Conservation (phyloP, 352 stramenopile genomes). For the Globisporangium solare region DNA sequence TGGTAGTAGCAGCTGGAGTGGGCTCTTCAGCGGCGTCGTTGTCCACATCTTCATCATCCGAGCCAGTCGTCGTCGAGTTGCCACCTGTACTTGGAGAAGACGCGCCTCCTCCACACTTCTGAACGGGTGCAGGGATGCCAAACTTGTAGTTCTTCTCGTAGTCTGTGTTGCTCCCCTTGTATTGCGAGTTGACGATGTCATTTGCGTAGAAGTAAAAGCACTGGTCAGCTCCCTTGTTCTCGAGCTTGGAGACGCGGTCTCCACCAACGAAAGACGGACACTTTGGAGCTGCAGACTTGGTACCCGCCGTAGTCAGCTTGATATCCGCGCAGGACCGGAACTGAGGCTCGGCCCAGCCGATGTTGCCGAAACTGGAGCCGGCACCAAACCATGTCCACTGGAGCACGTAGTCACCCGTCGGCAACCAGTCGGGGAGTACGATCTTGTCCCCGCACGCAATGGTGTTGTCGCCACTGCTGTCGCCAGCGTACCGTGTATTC, state of each 20-base stretch:
- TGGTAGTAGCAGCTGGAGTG: background rate
- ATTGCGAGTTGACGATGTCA: slow-evolving; percentile 31
- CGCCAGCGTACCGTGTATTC: slow-evolving; percentile 36
- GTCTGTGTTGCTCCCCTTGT: slow-evolving; percentile 37
- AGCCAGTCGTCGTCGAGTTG: slow-evolving; percentile 1
- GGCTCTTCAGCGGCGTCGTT: background rate
- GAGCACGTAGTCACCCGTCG: slow-evolving; percentile 47
- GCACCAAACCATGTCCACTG: slow-evolving; percentile 53
- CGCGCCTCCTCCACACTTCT: slow-evolving; percentile 26
- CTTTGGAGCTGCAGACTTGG: slow-evolving; percentile 20
- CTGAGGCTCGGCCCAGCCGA: slow-evolving; percentile 40
- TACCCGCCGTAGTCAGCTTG: slow-evolving; percentile 32
- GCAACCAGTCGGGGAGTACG: slow-evolving; percentile 39
- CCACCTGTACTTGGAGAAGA: background rate
- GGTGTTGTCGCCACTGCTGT: slow-evolving; percentile 27
- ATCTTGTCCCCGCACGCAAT: slow-evolving; percentile 47
- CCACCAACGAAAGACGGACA: slow-evolving; percentile 48
- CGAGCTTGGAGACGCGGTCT: slow-evolving; percentile 45
- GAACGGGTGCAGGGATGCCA: slow-evolving; percentile 36
- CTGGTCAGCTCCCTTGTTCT: slow-evolving; percentile 27
- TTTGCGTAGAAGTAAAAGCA: slow-evolving; percentile 64
- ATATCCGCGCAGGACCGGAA: slow-evolving; percentile 58
- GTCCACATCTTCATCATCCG: background rate
- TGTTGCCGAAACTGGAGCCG: slow-evolving; percentile 46
- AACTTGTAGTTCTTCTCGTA: slow-evolving; percentile 46